A percentile compares a stretch with the other conserved stretches of the same genome.
Conservation (phyloP, 768 basidiomycete species). For the Suillus decipiens region DNA sequence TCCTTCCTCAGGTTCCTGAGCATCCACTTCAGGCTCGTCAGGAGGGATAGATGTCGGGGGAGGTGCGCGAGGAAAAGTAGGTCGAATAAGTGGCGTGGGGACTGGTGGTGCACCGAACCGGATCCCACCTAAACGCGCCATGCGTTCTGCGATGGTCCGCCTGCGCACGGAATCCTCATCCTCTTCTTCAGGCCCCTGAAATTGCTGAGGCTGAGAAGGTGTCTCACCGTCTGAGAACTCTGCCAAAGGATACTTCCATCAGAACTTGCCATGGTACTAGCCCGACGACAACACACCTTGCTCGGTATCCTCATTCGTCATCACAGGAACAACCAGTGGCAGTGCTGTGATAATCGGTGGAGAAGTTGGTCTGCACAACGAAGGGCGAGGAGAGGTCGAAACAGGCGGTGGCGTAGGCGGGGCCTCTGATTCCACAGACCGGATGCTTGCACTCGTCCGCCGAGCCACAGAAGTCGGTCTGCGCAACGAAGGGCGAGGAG, state of each 20-base stretch:
- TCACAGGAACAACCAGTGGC: constrained; percentile 3
- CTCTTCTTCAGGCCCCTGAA: constrained; percentile 21
- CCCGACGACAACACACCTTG: constrained; percentile 1
- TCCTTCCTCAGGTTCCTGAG: constrained; percentile 27
- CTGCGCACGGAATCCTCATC: constrained; percentile 56
- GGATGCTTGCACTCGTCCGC: constrained; percentile 23
- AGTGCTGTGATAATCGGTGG: constrained; percentile 29
- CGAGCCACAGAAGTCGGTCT: constrained; percentile 21
- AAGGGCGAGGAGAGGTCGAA: constrained; percentile 20
- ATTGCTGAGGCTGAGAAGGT: constrained; percentile 3
- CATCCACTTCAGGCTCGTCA: constrained; percentile 25
- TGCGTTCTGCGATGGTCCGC: constrained; percentile 85
- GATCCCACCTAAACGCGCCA: constrained; percentile 90
- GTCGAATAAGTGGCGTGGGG: constrained; percentile 37
- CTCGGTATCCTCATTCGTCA: constrained; percentile 6
- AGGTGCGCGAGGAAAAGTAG: constrained; percentile 39
- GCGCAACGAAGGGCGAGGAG: constrained; percentile 17
- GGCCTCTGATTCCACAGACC: constrained; percentile 11
- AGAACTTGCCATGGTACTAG: not conserved
- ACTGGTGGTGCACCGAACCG: constrained; percentile 71
- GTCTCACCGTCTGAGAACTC: not conserved
- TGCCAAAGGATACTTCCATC: not conserved
- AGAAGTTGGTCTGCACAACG: constrained; percentile 17
- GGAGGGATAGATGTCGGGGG: constrained; percentile 36
- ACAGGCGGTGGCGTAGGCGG: constrained; percentile 25